Conservation (phyloP, 805 yeast species). For the Nakazawaea pomicola region DNA sequence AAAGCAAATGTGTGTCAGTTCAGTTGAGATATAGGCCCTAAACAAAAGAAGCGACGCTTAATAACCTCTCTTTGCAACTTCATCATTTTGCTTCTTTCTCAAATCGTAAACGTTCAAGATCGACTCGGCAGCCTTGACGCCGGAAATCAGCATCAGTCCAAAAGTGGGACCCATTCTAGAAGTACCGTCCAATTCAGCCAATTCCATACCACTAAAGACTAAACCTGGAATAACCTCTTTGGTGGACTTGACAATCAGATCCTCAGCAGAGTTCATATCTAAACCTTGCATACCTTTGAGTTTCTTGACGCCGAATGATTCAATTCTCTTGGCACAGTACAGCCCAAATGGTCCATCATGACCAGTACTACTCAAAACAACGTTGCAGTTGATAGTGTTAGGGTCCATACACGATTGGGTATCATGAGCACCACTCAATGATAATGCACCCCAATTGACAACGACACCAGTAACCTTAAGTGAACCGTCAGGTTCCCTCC, state of each 20-base stretch:
- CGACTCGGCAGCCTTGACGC: conserved; percentile 71
- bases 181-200: conserved; percentile 70
- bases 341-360: conserved; percentile 87
- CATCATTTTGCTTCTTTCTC: conserved; percentile 22
- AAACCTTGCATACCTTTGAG: conserved; percentile 73
- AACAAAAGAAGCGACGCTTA: neutral
- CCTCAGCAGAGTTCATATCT: conserved; percentile 77
- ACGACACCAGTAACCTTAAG: conserved; percentile 74
- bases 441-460: conserved; percentile 76
- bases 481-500: conserved; percentile 53
- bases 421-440: conserved; percentile 58
- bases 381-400: conserved; percentile 62
- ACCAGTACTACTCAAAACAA: conserved; percentile 70
- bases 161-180: conserved; percentile 85
- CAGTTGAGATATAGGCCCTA: neutral
- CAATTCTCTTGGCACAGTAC: conserved; percentile 67
- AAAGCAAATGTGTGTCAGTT: too few relatives aligned
- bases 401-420: conserved; percentile 82
- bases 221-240: conserved; percentile 62
- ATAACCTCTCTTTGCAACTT: neutral
- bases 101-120: conserved; percentile 25
- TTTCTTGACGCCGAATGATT: conserved; percentile 41
- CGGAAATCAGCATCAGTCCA: conserved; percentile 76
- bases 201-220: conserved; percentile 72
- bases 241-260: conserved; percentile 65